phyloP scores from a whole-genome alignment of 2,329 filamentous ascomycete genomes.

The Stachybotrys chartarum region DNA sequence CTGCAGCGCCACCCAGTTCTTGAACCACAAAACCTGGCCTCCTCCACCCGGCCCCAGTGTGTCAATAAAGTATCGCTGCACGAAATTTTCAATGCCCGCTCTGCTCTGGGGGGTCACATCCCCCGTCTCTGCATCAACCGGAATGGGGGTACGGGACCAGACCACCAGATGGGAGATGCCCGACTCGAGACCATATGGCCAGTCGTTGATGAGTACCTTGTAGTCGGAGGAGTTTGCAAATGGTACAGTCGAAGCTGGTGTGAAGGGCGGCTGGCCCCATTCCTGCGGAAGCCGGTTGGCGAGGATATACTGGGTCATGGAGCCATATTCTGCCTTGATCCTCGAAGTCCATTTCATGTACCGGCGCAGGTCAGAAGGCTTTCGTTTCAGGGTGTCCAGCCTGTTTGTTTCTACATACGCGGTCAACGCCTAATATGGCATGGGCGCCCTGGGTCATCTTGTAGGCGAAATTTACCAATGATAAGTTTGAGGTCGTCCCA shows the following conservation, averaged over 20 bases:
- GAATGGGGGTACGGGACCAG: slow-evolving; percentile 80
- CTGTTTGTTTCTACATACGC: slow-evolving; percentile 41
- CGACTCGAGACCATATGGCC: slow-evolving; percentile 73
- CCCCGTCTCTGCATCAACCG: slow-evolving; percentile 62
- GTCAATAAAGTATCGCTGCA: slow-evolving; percentile 61
- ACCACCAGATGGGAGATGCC: slow-evolving; percentile 77
- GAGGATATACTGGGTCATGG: slow-evolving; percentile 72
- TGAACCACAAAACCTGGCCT: slow-evolving; percentile 71
- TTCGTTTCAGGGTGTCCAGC: slow-evolving; percentile 69
- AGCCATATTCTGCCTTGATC: slow-evolving; percentile 67
- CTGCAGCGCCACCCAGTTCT: slow-evolving; percentile 87
- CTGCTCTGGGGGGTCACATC: slow-evolving; percentile 65
- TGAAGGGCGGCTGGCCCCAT: slow-evolving; percentile 60
- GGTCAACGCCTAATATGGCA: background rate
- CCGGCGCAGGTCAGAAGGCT: slow-evolving; percentile 69
- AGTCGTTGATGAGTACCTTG: slow-evolving; percentile 79
- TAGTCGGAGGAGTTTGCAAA: slow-evolving; percentile 51
- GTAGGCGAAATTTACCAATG: slow-evolving; percentile 40
- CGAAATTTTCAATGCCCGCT: slow-evolving; percentile 58
- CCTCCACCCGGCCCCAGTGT: slow-evolving; percentile 42
- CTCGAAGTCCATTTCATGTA: slow-evolving; percentile 73
- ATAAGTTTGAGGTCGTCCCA: slow-evolving; percentile 69
- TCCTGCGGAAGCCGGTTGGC: slow-evolving; percentile 56
- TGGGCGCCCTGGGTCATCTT: background rate
- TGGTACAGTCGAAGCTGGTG: slow-evolving; percentile 39